Percentiles rank a stretch among this genome's conserved stretches.
These are phyloP conservation scores for Cantharellus anzutake DNA, from an alignment of 768 basidiomycete species.

Conservation along the genomic window DNA sequence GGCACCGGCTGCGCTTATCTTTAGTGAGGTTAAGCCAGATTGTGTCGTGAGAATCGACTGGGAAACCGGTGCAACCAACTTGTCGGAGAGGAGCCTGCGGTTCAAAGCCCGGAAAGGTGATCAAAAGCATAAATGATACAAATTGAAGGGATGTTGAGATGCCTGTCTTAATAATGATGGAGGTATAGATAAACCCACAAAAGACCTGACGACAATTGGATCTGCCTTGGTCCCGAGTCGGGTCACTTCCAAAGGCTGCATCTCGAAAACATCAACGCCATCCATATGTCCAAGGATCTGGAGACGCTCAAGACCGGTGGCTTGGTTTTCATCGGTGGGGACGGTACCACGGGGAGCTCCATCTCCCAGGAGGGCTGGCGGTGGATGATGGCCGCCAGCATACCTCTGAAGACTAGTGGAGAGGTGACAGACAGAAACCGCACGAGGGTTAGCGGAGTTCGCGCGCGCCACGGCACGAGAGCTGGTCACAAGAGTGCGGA, in stretches of 20 bases:
- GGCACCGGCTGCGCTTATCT: constrained; percentile 56
- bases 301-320: constrained; percentile 92
- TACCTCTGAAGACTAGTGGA: too few relatives aligned
- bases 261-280: constrained; percentile 80
- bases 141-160: not conserved
- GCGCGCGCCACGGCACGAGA: too few relatives aligned
- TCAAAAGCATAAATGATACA: not conserved
- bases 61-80: constrained; percentile 87
- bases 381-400: not conserved
- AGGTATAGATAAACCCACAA: constrained; percentile 33
- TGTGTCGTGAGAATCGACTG: constrained; percentile 88
- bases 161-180: not conserved
- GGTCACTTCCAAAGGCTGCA: constrained; percentile 64
- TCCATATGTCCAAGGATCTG: constrained; percentile 78
- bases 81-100: constrained; percentile 33
- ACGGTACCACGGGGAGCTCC: constrained; percentile 53
- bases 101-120: not conserved
- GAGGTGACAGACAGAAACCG: too few relatives aligned
- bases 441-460: too few relatives aligned
- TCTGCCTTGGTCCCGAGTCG: constrained; percentile 73
- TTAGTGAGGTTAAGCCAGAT: constrained; percentile 57
- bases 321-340: constrained; percentile 73
- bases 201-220: constrained; percentile 73
- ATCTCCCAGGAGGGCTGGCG: constrained; percentile 48
- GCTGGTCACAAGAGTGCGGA: too few relatives aligned